Evolutionary conservation across 768 basidiomycete species (phyloP).

Genomic region (Leccinum pellstonianum): DNA sequence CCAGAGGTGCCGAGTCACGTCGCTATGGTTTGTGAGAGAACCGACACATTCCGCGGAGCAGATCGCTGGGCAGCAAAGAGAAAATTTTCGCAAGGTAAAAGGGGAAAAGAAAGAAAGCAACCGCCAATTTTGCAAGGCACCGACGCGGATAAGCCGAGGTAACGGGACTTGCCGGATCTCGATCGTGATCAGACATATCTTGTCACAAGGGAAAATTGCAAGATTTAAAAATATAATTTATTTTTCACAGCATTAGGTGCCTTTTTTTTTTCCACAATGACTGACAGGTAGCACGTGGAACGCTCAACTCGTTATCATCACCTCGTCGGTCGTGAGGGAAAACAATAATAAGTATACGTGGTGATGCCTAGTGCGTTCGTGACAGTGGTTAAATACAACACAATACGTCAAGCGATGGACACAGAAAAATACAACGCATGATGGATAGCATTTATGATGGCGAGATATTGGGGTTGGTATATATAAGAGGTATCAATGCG

Average conservation of each 20-base stretch:
- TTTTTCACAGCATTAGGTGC: conserved; percentile 1
- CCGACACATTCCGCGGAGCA: neutral
- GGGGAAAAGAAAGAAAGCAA: neutral
- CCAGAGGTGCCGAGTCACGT: conserved; percentile 2
- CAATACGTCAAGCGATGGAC: conserved; percentile 12
- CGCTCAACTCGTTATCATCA: conserved; percentile 8
- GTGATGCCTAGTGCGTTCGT: conserved; percentile 2
- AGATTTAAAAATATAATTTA: conserved; percentile 4
- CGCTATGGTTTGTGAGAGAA: conserved; percentile 16
- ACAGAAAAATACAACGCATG: conserved; percentile 24
- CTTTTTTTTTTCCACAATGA: conserved; percentile 6
- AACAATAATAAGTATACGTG: conserved; percentile 15
- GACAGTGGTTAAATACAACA: conserved; percentile 11
- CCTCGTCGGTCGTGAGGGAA: conserved; percentile 7
- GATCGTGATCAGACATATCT: conserved; percentile 20
- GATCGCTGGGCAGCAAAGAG: neutral
- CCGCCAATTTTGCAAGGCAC: conserved; percentile 19
- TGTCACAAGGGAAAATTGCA: conserved; percentile 4
- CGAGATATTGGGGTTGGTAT: conserved; percentile 19
- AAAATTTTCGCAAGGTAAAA: neutral
- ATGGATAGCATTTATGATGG: conserved; percentile 22
- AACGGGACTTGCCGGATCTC: conserved; percentile 24
- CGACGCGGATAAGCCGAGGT: conserved; percentile 16
- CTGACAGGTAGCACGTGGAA: conserved; percentile 15
- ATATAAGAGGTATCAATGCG: conserved; percentile 23